Evolutionary conservation across 2,329 filamentous ascomycete species (phyloP).

Genomic region (Cadophora luteo-olivacea): DNA sequence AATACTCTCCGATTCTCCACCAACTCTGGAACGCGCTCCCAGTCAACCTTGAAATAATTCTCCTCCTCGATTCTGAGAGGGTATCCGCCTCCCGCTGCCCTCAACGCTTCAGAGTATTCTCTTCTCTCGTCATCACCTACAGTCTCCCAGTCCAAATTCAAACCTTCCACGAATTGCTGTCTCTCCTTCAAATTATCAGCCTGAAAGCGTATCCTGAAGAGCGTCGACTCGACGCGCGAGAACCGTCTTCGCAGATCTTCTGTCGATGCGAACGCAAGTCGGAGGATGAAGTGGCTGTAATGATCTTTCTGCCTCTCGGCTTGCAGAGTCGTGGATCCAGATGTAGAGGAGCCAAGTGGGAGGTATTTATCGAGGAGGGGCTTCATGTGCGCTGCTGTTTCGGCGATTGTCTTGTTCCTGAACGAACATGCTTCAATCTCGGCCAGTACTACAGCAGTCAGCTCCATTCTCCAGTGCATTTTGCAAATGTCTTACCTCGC

Average conservation of each 20-base stretch:
- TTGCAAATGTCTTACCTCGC: conserved; percentile 62
- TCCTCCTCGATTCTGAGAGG: conserved; percentile 71
- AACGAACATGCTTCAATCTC: conserved; percentile 95
- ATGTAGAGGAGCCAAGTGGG: conserved; percentile 78
- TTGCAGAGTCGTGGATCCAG: conserved; percentile 62
- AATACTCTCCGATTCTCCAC: conserved; percentile 82
- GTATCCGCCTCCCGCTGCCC: conserved; percentile 43
- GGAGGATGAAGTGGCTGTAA: conserved; percentile 96
- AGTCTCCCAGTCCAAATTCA: conserved; percentile 85
- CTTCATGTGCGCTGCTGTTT: conserved; percentile 84
- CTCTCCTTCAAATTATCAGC: conserved; percentile 78
- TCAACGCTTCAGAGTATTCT: conserved; percentile 41
- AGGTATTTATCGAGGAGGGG: conserved; percentile 87
- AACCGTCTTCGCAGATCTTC: conserved; percentile 91
- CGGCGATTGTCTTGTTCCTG: conserved; percentile 83
- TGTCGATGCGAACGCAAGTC: conserved; percentile 89
- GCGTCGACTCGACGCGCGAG: conserved; percentile 82
- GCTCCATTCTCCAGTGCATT: conserved; percentile 38
- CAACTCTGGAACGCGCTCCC: conserved; percentile 89
- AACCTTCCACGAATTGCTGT: conserved; percentile 74
- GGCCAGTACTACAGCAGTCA: conserved; percentile 69
- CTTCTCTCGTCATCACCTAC: conserved; percentile 81
- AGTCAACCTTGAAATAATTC: conserved; percentile 95
- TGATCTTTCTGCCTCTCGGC: conserved; percentile 91
- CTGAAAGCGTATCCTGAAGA: conserved; percentile 84